These are phyloP conservation scores for Phytophthora pistaciae DNA, from an alignment of 352 stramenopile genomes.

Conservation along the genomic window DNA sequence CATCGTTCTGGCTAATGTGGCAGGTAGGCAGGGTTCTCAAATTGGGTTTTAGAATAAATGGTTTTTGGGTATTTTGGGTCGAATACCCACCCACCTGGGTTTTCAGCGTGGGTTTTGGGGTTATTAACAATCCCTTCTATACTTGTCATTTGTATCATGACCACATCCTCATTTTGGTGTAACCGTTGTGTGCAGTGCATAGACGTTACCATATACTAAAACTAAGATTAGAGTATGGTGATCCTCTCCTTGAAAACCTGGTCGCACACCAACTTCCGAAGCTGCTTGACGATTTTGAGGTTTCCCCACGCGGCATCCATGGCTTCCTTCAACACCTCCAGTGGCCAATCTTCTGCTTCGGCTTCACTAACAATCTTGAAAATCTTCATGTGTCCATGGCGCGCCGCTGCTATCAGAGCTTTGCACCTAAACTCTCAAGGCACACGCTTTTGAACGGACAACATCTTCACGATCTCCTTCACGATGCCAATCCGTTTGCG, in stretches of 20 bases:
- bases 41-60: no score
- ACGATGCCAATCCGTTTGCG: not conserved
- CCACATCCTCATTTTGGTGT: no score
- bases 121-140: no score
- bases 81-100: no score
- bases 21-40: no score
- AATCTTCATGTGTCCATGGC: not conserved
- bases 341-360: not conserved
- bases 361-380: not conserved
- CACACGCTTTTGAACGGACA: not conserved
- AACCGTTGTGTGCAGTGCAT: no score
- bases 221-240: no score
- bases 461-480: not conserved
- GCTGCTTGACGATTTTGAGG: not conserved
- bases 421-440: not conserved
- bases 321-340: not conserved
- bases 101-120: no score
- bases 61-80: no score
- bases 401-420: not conserved
- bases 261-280: not conserved
- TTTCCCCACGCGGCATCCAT: not conserved
- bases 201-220: no score
- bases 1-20: no score
- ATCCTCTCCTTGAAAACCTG: not conserved
- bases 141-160: no score